Percentiles rank a stretch among this genome's conserved stretches.
phyloP scores from a whole-genome alignment of 768 basidiomycete genomes.

The Agaricus subrufescens region DNA sequence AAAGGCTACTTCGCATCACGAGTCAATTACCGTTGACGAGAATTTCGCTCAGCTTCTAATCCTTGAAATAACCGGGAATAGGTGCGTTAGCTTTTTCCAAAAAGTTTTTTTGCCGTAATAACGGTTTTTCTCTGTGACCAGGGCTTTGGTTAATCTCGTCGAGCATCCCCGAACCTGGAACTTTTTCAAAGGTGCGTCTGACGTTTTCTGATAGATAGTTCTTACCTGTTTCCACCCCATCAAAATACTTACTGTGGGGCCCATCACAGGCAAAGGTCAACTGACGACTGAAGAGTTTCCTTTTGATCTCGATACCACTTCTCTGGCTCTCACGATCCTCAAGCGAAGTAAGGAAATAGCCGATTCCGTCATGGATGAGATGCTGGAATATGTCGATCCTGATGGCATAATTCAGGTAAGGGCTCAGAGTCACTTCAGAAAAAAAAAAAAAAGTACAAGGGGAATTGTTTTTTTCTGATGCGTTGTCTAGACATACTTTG shows the following conservation, averaged over 20 bases:
- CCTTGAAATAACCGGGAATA: conserved; percentile 44
- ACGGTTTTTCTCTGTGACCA: conserved; percentile 14
- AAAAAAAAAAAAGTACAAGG: not conserved
- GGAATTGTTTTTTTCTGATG: not conserved
- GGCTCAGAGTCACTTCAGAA: not conserved
- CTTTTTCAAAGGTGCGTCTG: conserved; percentile 41
- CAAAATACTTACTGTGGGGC: not conserved
- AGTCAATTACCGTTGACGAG: conserved; percentile 36
- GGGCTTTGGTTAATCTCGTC: conserved; percentile 39
- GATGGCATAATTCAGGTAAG: conserved; percentile 49
- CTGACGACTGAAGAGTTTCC: conserved; percentile 48
- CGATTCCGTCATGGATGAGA: conserved; percentile 49
- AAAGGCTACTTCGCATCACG: conserved; percentile 20
- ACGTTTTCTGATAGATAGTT: not conserved
- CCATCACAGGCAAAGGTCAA: conserved; percentile 26
- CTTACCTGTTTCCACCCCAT: not conserved
- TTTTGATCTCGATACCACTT: conserved; percentile 55
- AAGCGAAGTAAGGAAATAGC: conserved; percentile 26
- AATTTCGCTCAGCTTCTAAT: conserved; percentile 60
- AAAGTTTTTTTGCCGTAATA: not conserved
- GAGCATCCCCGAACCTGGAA: conserved; percentile 45
- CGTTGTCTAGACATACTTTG: conserved; percentile 44
- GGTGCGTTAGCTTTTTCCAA: conserved; percentile 20
- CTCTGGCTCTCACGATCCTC: conserved; percentile 44
- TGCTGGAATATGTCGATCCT: conserved; percentile 42